Conservation (phyloP, 139 green algal genomes). For the Parachlorella kessleri region DNA sequence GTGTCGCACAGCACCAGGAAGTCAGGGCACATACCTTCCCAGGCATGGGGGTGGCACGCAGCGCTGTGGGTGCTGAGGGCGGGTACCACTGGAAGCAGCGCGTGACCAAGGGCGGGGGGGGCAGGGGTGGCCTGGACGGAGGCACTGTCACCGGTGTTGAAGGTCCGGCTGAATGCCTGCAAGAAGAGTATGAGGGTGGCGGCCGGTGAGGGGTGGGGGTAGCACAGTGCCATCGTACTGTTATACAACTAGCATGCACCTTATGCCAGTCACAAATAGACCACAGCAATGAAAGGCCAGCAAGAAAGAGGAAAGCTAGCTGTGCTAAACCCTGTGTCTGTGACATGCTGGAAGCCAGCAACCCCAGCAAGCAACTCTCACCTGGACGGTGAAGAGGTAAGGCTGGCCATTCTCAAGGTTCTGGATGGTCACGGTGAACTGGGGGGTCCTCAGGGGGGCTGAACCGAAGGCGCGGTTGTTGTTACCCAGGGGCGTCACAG, state of each 20-base stretch:
- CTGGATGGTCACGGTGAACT: not conserved
- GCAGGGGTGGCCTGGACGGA: not conserved
- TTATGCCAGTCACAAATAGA: no score
- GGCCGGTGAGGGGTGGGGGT: no score
- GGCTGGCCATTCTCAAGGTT: not conserved
- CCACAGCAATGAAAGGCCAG: no score
- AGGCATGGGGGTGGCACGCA: not conserved
- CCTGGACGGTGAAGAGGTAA: not conserved
- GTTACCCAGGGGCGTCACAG: not conserved
- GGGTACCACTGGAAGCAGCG: not conserved
- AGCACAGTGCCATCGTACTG: no score
- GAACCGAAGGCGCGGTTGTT: not conserved
- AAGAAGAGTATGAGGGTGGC: no score
- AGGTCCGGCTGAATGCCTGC: not conserved
- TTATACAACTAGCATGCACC: no score
- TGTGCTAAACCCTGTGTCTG: no score
- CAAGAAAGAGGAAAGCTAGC: no score
- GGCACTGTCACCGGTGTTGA: not conserved
- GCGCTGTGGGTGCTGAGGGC: not conserved
- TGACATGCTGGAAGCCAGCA: no score
- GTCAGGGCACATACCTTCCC: no score
- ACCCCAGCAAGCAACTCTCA: not conserved
- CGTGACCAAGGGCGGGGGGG: not conserved
- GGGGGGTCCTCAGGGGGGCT: not conserved
- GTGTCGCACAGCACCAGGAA: not conserved